Evolutionary conservation across 768 basidiomycete genomes (phyloP), one percentile per base, ranked within the genome.

Genomic region (Coprinopsis cinerea): DNA sequence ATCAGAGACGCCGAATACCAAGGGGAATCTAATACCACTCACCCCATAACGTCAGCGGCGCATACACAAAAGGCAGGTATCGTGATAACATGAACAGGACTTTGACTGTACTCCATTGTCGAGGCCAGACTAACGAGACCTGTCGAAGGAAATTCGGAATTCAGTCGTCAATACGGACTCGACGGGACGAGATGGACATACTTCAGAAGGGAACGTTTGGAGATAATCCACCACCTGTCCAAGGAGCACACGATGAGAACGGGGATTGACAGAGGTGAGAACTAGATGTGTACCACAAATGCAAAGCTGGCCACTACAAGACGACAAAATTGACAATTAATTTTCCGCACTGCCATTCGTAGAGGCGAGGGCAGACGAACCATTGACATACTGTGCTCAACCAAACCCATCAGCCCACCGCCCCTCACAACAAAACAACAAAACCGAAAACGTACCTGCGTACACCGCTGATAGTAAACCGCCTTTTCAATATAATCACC

Each of bases 31-130:
- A 18, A 39, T 9, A 18, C 18, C 32, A 20, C 44, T 4, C 17
- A 45, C 44, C 44, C 6, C 18, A 45, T 7, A 45, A 4, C n/a
- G 44, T 45, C 15, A 45, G 5, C n/a, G 44, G 44, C n/a, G 44
- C 44, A 32, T 45, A 20, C 4, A 20, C 27, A 32, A 45, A 45
- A 9, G 44, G 44, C n/a, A 45, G 25, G 18, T 45, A 45, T n/a
- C 44, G 6, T 15, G 44, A 45, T 4, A 45, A 9, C 27, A 45
- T 4, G 28, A 45, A 45, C 4, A 45, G 22, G 6, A 4, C 14
- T 23, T 45, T 45, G 25, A 45, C 28, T 13, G 18, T 13, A 18
- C 28, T 45, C 44, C 44, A 32, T 18, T 45, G 7, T 23, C 28
- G 28, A 13, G 44, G 44, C 44, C 44, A 45, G 10, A 45, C 27